These are phyloP conservation scores for Phytophthora meadii DNA, from an alignment of 352 stramenopile species.

Conservation along the genomic window DNA sequence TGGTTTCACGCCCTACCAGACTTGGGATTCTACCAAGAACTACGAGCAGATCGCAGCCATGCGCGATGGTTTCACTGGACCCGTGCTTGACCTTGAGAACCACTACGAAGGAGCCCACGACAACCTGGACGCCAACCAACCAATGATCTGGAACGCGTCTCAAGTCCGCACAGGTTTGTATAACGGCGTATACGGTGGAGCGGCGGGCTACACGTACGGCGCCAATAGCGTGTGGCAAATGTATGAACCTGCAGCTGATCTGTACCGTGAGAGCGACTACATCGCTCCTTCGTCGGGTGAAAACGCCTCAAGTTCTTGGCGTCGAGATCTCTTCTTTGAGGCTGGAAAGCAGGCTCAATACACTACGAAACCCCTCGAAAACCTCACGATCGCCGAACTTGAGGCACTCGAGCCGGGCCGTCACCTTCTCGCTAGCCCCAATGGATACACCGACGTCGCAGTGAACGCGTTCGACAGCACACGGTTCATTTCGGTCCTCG, in stretches of 20 bases:
- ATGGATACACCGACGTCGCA: not conserved
- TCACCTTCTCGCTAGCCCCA: constrained; percentile 9
- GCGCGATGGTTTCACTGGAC: constrained; percentile 27
- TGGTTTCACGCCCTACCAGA: constrained; percentile 4
- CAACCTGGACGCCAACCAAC: constrained; percentile 4
- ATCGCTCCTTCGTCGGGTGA: constrained; percentile 9
- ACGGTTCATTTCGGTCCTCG: constrained; percentile 21
- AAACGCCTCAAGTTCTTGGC: constrained; percentile 28
- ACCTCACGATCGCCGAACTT: constrained; percentile 2
- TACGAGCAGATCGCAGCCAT: constrained; percentile 32
- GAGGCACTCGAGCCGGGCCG: constrained; percentile 23
- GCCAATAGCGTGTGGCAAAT: constrained; percentile 34
- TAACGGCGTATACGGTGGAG: constrained; percentile 26
- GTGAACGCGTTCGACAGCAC: constrained; percentile 17
- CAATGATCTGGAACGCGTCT: constrained; percentile 27
- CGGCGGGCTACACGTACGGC: constrained; percentile 26
- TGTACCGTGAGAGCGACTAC: constrained; percentile 23
- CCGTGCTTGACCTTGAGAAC: constrained; percentile 29
- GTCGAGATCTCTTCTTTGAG: constrained; percentile 20
- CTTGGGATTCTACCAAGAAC: constrained; percentile 40
- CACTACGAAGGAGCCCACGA: constrained; percentile 29
- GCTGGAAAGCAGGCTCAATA: constrained; percentile 19
- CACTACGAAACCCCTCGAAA: constrained; percentile 28
- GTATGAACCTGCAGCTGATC: constrained; percentile 17
- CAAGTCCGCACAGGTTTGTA: constrained; percentile 28